These are phyloP conservation scores for Sclerotinia glacialis DNA, from an alignment of 2,329 filamentous ascomycete species.

Conservation along the genomic window DNA sequence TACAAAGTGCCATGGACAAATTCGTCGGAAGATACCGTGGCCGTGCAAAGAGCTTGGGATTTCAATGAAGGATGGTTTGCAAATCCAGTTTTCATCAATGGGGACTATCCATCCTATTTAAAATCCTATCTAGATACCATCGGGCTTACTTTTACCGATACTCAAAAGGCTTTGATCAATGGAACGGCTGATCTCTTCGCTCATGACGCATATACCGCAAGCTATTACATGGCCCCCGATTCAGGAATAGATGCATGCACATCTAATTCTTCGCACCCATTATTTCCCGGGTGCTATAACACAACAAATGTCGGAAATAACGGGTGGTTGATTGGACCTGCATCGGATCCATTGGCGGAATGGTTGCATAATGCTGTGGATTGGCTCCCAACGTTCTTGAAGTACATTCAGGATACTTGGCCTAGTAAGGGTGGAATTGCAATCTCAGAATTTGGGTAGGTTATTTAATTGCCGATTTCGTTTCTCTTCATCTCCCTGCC, in stretches of 20 bases:
- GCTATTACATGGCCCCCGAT: conserved; percentile 47
- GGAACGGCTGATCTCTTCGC: conserved; percentile 55
- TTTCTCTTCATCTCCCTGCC: not conserved
- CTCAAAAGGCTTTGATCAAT: conserved; percentile 50
- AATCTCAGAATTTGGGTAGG: conserved; percentile 33
- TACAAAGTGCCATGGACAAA: conserved; percentile 49
- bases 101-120: conserved; percentile 49
- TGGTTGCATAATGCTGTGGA: conserved; percentile 34
- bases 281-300: conserved; percentile 33
- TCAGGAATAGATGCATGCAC: conserved; percentile 42
- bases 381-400: conserved; percentile 33
- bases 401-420: conserved; percentile 36
- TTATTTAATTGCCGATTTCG: not conserved
- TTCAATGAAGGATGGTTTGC: conserved; percentile 48
- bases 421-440: conserved; percentile 30
- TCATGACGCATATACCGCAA: conserved; percentile 58
- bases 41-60: conserved; percentile 36
- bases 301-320: conserved; percentile 23
- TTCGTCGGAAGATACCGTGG: conserved; percentile 36
- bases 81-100: conserved; percentile 52
- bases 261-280: conserved; percentile 32
- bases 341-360: conserved; percentile 31
- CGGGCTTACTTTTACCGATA: conserved; percentile 44
- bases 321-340: conserved; percentile 29
- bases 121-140: conserved; percentile 42